Evolutionary conservation across 2,329 filamentous ascomycete genomes (phyloP).

Genomic region (Neurospora sp.): DNA sequence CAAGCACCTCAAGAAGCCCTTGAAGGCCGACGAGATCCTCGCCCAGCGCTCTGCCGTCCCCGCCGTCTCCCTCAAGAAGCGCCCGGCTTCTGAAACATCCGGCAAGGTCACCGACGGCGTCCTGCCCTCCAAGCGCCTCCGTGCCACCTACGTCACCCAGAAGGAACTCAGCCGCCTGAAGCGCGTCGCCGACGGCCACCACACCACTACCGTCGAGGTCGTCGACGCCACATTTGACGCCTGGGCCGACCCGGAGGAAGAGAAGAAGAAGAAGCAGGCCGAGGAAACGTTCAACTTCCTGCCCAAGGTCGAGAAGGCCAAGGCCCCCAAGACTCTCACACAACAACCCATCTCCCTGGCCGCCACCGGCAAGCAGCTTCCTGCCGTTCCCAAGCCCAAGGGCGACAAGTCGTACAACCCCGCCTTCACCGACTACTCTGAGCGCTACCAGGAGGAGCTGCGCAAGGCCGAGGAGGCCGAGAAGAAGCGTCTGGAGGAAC

Average conservation of each 20-base stretch:
- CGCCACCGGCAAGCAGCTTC: conserved; percentile 70
- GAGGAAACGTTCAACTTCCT: conserved; percentile 51
- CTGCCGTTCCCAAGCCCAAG: conserved; percentile 68
- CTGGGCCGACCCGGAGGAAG: conserved; percentile 46
- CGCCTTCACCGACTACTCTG: conserved; percentile 74
- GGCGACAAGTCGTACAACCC: conserved; percentile 92
- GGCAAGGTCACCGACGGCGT: conserved; percentile 65
- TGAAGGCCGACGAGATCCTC: conserved; percentile 90
- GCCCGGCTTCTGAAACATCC: conserved; percentile 34
- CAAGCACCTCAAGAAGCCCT: conserved; percentile 57
- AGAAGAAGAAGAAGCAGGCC: conserved; percentile 27
- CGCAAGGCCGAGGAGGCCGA: conserved; percentile 73
- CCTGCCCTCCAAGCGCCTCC: conserved; percentile 63
- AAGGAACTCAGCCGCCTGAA: conserved; percentile 75
- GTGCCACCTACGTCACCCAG: conserved; percentile 70
- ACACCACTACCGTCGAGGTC: conserved; percentile 42
- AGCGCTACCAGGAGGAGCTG: conserved; percentile 63
- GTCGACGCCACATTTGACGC: conserved; percentile 67
- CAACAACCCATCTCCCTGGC: conserved; percentile 71
- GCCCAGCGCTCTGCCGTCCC: conserved; percentile 73
- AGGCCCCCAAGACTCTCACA: conserved; percentile 66
- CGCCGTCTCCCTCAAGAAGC: conserved; percentile 70
- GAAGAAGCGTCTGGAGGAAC: conserved; percentile 58
- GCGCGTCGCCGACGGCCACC: conserved; percentile 66
- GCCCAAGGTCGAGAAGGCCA: conserved; percentile 53